phyloP scores from a whole-genome alignment of 2,329 filamentous ascomycete genomes.

The Calonectria pauciramosa region DNA sequence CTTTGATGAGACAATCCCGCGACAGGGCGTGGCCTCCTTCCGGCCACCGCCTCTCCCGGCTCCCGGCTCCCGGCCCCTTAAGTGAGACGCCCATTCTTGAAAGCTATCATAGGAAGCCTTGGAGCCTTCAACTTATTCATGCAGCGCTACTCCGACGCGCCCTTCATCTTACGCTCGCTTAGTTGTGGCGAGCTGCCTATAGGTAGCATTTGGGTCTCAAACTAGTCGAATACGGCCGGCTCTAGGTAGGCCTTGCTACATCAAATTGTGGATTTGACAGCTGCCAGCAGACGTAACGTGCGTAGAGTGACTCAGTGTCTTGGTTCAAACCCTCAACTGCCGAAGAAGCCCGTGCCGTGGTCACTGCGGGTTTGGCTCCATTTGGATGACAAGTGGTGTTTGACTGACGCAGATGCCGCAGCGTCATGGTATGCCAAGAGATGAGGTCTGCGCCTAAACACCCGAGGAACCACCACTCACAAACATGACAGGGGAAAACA shows the following conservation, averaged over 20 bases:
- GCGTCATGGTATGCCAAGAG: background rate
- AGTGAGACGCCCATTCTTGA: slow-evolving; percentile 8
- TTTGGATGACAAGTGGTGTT: background rate
- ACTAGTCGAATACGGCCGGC: background rate
- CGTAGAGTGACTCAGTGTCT: background rate
- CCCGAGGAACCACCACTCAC: no score
- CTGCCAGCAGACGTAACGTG: background rate
- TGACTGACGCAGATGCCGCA: background rate
- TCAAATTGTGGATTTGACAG: background rate
- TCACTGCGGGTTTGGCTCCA: background rate
- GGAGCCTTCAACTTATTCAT: background rate
- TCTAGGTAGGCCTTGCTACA: background rate
- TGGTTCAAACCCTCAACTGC: background rate
- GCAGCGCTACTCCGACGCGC: background rate
- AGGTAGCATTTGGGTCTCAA: background rate
- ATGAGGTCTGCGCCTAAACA: background rate
- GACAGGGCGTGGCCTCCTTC: background rate
- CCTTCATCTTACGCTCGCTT: background rate
- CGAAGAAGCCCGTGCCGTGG: background rate
- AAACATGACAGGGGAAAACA: background rate
- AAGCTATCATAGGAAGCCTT: background rate
- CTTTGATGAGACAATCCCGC: slow-evolving; percentile 21
- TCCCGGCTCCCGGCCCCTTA: slow-evolving; percentile 9
- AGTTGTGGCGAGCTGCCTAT: background rate
- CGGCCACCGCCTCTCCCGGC: slow-evolving; percentile 12